Evolutionary conservation across 1,284 basidiomycete genomes (phyloP).

Genomic region (Mycosarcoma maydis): DNA sequence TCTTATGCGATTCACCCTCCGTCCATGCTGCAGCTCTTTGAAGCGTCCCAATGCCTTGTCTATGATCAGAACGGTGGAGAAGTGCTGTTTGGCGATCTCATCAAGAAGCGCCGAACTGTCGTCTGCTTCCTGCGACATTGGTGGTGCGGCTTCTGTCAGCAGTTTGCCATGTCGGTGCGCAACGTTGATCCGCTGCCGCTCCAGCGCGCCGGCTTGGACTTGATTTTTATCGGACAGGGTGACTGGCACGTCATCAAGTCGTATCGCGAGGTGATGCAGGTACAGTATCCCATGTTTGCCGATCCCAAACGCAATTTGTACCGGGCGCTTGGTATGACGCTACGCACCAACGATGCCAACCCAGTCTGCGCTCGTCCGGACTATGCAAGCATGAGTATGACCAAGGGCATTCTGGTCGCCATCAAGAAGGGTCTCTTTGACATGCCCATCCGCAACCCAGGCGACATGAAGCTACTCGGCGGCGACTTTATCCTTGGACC

Average conservation of each 20-base stretch:
- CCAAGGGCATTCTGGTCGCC: constrained; percentile 77
- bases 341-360: constrained; percentile 71
- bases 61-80: constrained; percentile 76
- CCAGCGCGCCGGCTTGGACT: constrained; percentile 71
- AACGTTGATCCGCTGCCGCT: constrained; percentile 72
- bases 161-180: constrained; percentile 79
- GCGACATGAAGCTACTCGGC: constrained; percentile 80
- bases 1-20: constrained; percentile 57
- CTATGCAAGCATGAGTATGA: constrained; percentile 75
- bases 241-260: constrained; percentile 77
- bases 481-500: constrained; percentile 89
- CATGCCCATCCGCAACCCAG: constrained; percentile 81
- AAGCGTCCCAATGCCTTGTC: constrained; percentile 75
- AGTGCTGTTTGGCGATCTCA: constrained; percentile 78
- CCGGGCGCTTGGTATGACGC: constrained; percentile 78
- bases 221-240: constrained; percentile 83
- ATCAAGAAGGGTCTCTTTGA: constrained; percentile 70
- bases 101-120: constrained; percentile 75
- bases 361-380: constrained; percentile 71
- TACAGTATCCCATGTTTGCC: constrained; percentile 74
- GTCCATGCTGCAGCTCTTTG: constrained; percentile 69
- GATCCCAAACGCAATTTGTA: constrained; percentile 80
- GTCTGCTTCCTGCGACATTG: constrained; percentile 71
- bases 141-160: constrained; percentile 80
- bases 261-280: constrained; percentile 74